Percentiles rank a stretch among this genome's conserved stretches.
Conservation (phyloP, 2,329 filamentous ascomycete genomes). For the Diaporthe vexans region DNA sequence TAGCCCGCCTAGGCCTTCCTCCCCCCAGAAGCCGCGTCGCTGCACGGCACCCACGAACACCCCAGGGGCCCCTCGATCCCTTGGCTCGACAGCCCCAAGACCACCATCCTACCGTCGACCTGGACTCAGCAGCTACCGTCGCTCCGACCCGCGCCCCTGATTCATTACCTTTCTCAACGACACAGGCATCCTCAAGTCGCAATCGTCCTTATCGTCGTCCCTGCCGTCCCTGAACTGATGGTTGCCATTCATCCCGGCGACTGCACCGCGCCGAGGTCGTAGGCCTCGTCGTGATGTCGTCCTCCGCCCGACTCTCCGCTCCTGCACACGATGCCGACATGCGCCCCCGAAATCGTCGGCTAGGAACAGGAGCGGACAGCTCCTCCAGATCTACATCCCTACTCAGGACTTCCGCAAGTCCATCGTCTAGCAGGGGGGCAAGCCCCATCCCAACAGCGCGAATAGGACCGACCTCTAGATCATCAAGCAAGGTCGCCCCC, state of each 20-base stretch:
- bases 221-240: slow-evolving; percentile 45
- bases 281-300: slow-evolving; percentile 54
- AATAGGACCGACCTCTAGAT: slow-evolving; percentile 50
- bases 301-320: slow-evolving; percentile 59
- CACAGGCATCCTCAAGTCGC: background rate
- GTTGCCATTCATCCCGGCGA: slow-evolving; percentile 43
- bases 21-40: background rate
- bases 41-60: slow-evolving; percentile 12
- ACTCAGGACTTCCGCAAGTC: slow-evolving; percentile 47
- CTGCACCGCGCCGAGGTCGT: slow-evolving; percentile 48
- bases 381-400: slow-evolving; percentile 48
- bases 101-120: background rate
- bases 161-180: background rate
- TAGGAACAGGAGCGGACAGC: slow-evolving; percentile 51
- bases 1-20: slow-evolving; percentile 15
- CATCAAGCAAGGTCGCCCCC: slow-evolving; percentile 37
- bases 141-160: background rate
- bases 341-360: slow-evolving; percentile 66
- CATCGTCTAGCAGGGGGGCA: slow-evolving; percentile 54
- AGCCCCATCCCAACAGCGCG: slow-evolving; percentile 64
- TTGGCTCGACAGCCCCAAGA: slow-evolving; percentile 25
- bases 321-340: slow-evolving; percentile 58
- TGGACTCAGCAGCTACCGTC: background rate
- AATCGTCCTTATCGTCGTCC: slow-evolving; percentile 13
- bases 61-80: slow-evolving; percentile 3